Evolutionary conservation across 495 filamentous ascomycete genomes (phyloP).

Genomic region (Opeltia flavorubescens): DNA sequence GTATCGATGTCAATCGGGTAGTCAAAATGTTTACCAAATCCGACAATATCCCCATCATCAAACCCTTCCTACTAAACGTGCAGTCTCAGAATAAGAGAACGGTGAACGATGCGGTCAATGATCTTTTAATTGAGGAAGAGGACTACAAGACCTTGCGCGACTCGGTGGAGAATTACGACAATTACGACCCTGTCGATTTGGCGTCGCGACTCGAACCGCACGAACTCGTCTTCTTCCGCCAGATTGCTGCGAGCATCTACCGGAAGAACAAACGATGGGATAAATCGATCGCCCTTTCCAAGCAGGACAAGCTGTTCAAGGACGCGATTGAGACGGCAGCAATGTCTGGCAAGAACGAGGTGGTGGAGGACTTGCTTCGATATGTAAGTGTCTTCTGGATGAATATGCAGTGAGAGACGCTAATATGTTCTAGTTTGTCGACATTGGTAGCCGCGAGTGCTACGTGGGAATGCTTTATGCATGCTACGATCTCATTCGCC

Average conservation of each 20-base stretch:
- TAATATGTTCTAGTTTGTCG: conserved; percentile 64
- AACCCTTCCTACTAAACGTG: conserved; percentile 95
- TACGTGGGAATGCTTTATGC: conserved; percentile 98
- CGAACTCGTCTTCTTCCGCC: conserved; percentile 97
- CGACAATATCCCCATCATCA: conserved; percentile 96
- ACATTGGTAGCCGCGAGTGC: conserved; percentile 97
- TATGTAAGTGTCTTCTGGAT: conserved; percentile 59
- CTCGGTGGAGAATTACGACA: conserved; percentile 96
- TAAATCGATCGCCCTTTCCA: conserved; percentile 95
- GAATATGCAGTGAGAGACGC: background rate
- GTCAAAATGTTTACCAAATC: conserved; percentile 97
- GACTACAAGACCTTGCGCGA: conserved; percentile 98
- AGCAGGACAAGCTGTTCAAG: conserved; percentile 99
- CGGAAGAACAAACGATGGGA: conserved; percentile 99
- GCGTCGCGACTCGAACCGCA: conserved; percentile 90
- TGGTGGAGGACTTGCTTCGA: conserved; percentile 88
- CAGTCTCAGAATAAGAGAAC: conserved; percentile 95
- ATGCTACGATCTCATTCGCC: conserved; percentile 92
- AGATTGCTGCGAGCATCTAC: conserved; percentile 97
- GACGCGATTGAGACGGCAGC: conserved; percentile 98
- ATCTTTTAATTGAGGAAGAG: conserved; percentile 95
- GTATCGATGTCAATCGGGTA: conserved; percentile 96
- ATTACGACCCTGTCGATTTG: conserved; percentile 94
- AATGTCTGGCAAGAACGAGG: conserved; percentile 78
- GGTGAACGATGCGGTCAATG: conserved; percentile 97